Conservation (phyloP, 768 basidiomycete genomes). For the Tricholoma saponaceum region DNA sequence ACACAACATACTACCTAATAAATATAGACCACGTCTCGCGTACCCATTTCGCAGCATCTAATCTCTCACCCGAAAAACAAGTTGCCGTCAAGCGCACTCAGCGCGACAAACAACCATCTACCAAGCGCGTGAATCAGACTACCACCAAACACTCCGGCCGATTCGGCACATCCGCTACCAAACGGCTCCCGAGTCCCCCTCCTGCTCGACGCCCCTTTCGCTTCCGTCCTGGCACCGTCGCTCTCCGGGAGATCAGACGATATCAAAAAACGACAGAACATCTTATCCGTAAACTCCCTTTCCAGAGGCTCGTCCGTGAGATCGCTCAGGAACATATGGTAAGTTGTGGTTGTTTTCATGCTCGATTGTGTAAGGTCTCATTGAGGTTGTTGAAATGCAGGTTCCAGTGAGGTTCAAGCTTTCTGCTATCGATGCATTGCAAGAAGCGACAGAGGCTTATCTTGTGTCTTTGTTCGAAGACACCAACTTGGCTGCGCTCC, state of each 20-base stretch:
- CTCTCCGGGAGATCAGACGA: slow-evolving; percentile 76
- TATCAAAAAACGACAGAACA: slow-evolving; percentile 86
- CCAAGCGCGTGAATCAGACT: too few relatives aligned
- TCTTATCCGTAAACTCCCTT: slow-evolving; percentile 76
- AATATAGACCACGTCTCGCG: too few relatives aligned
- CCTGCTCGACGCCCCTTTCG: too few relatives aligned
- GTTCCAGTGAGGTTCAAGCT: slow-evolving; percentile 18
- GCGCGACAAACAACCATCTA: too few relatives aligned
- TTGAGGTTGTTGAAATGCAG: slow-evolving; percentile 1
- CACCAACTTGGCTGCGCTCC: slow-evolving; percentile 19
- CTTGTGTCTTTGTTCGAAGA: slow-evolving; percentile 18
- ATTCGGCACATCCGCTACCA: too few relatives aligned
- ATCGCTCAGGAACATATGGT: slow-evolving; percentile 72
- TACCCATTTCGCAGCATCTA: too few relatives aligned
- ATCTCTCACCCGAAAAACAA: too few relatives aligned
- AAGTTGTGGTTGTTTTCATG: slow-evolving; percentile 8
- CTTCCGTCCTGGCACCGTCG: too few relatives aligned
- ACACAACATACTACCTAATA: too few relatives aligned
- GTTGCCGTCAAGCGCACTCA: too few relatives aligned
- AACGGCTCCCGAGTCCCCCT: too few relatives aligned
- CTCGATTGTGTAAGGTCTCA: not conserved
- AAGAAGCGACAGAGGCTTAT: slow-evolving; percentile 19
- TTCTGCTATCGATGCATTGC: slow-evolving; percentile 19
- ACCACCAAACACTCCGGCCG: too few relatives aligned
- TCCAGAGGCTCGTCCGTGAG: slow-evolving; percentile 77